Percentiles rank a stretch among this genome's conserved stretches.
Evolutionary conservation across 2,329 filamentous ascomycete species (phyloP).

Genomic region (Pseudogymnoascus sp.): DNA sequence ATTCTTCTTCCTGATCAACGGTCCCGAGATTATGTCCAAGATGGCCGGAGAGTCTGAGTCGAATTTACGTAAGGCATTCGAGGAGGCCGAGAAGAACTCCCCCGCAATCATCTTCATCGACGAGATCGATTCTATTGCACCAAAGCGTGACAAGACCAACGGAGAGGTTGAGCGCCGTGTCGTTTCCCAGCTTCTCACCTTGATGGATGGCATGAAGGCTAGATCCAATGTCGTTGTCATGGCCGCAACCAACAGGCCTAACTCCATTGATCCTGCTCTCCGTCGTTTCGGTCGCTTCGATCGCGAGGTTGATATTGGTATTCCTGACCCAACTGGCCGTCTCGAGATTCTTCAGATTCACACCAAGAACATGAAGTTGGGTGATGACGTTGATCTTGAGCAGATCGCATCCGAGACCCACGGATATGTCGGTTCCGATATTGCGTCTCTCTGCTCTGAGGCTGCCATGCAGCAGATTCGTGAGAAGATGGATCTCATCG

Average conservation of each 20-base stretch:
- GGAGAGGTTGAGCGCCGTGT: constrained; percentile 98
- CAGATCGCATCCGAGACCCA: constrained; percentile 96
- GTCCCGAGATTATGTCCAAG: constrained; percentile 99
- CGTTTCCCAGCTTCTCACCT: constrained; percentile 89
- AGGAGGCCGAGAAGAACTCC: constrained; percentile 99
- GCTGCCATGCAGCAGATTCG: constrained; percentile 99
- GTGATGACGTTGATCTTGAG: constrained; percentile 92
- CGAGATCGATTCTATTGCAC: constrained; percentile 97
- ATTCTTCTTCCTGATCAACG: constrained; percentile 99
- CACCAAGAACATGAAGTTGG: constrained; percentile 99
- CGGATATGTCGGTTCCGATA: constrained; percentile 97
- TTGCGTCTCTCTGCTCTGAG: constrained; percentile 96
- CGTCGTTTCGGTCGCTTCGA: constrained; percentile 98
- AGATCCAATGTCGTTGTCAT: constrained; percentile 98
- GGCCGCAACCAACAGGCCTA: constrained; percentile 97
- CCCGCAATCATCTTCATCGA: constrained; percentile 99
- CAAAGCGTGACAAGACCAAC: constrained; percentile 99
- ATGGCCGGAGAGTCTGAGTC: constrained; percentile 99
- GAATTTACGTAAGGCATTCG: constrained; percentile 97
- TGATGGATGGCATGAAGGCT: constrained; percentile 99
- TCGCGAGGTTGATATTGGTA: constrained; percentile 96
- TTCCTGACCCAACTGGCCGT: constrained; percentile 95
- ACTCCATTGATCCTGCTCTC: constrained; percentile 96
- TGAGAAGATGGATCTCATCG: constrained; percentile 99
- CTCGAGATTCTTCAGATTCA: constrained; percentile 98